Conservation (phyloP, 768 basidiomycete genomes). For the Termitomyces sp. region DNA sequence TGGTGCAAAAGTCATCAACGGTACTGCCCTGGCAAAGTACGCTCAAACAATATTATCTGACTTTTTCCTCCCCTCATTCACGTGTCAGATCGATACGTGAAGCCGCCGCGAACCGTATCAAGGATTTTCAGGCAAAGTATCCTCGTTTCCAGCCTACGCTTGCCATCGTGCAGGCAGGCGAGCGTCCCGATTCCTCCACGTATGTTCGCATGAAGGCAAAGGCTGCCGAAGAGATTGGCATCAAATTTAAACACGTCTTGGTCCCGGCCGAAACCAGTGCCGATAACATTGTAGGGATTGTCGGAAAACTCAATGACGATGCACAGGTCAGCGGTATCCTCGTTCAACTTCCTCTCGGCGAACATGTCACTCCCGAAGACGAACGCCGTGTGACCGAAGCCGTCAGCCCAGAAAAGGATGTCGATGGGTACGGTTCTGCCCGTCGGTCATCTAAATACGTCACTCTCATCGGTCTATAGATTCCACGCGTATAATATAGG, state of each 20-base stretch:
- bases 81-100: slow-evolving; percentile 69
- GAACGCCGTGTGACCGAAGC: slow-evolving; percentile 94
- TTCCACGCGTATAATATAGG: slow-evolving; percentile 99
- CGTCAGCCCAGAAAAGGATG: slow-evolving; percentile 90
- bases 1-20: slow-evolving; percentile 66
- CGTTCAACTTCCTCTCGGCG: slow-evolving; percentile 91
- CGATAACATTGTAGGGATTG: slow-evolving; percentile 70
- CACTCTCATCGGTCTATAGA: slow-evolving; percentile 31
- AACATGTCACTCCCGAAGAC: slow-evolving; percentile 73
- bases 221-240: slow-evolving; percentile 91
- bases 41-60: slow-evolving; percentile 14
- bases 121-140: slow-evolving; percentile 52
- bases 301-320: slow-evolving; percentile 81
- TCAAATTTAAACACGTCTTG: slow-evolving; percentile 76
- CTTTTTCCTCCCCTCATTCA: not conserved
- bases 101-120: slow-evolving; percentile 67
- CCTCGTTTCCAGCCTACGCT: slow-evolving; percentile 92
- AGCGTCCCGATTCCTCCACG: slow-evolving; percentile 81
- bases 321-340: slow-evolving; percentile 82
- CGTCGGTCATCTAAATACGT: slow-evolving; percentile 1
- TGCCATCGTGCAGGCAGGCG: slow-evolving; percentile 91
- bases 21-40: slow-evolving; percentile 80
- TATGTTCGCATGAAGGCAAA: slow-evolving; percentile 99
- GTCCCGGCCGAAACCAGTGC: slow-evolving; percentile 65
- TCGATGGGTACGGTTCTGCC: slow-evolving; percentile 71